Percentiles rank a stretch among this genome's conserved stretches.
These are phyloP conservation scores for Geotrichum restrictum DNA, from an alignment of 1,139 yeast genomes.

Conservation along the genomic window DNA sequence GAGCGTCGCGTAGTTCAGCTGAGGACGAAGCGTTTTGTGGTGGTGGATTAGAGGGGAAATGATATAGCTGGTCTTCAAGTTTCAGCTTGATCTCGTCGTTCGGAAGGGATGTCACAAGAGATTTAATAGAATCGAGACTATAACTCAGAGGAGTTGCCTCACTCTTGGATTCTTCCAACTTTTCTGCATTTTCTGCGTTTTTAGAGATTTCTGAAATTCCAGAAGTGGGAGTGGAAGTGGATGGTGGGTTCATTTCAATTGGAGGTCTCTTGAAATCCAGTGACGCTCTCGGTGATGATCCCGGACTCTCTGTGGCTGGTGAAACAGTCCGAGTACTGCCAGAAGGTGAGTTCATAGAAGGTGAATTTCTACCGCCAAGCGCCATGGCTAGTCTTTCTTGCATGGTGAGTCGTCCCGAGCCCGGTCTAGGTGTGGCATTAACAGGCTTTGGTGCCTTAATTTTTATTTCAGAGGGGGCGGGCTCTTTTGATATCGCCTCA, in stretches of 20 bases:
- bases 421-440: constrained; percentile 5
- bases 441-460: constrained; percentile 12
- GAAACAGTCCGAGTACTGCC: constrained; percentile 3
- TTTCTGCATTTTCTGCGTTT: background rate
- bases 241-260: background rate
- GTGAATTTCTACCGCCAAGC: constrained; percentile 43
- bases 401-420: constrained; percentile 54
- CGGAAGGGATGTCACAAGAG: background rate
- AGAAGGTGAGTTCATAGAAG: constrained; percentile 6
- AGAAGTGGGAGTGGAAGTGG: background rate
- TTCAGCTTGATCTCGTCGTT: constrained; percentile 1
- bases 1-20: constrained; percentile 23
- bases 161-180: background rate
- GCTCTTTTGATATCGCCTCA: background rate
- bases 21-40: constrained; percentile 1
- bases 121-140: background rate
- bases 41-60: constrained; percentile 12
- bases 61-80: constrained; percentile 14
- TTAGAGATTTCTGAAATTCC: background rate
- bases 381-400: constrained; percentile 83
- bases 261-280: constrained; percentile 11
- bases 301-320: constrained; percentile 9
- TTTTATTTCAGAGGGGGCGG: constrained; percentile 7
- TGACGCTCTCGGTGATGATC: constrained; percentile 14
- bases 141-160: background rate